Percentiles rank a stretch among this genome's conserved stretches.
phyloP scores from a whole-genome alignment of 129 eudicot genomes.

The Centaurea solstitialis region DNA sequence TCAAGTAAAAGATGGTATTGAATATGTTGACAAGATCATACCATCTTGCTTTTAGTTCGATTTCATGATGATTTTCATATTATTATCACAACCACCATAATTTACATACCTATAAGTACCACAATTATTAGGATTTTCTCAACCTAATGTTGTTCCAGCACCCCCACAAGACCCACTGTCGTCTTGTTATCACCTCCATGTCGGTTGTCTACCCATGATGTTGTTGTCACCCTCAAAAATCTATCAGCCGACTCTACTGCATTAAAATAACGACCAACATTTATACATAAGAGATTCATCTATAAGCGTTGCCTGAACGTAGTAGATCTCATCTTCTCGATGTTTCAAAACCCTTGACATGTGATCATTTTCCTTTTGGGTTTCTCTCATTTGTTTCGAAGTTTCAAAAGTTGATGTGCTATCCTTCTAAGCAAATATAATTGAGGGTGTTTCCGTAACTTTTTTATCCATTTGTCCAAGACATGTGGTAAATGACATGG shows the following conservation, averaged over 20 bases:
- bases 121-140: background rate
- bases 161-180: background rate
- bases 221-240: background rate
- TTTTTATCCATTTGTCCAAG: background rate
- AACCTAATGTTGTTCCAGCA: background rate
- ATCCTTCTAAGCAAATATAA: background rate
- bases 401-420: too few species aligned
- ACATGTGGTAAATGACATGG: background rate
- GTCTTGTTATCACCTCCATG: background rate
- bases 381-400: too few species aligned
- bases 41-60: background rate
- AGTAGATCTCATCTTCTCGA: too few species aligned
- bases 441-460: background rate
- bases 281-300: background rate
- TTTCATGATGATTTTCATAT: background rate
- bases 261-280: too few species aligned
- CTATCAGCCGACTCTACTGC: background rate
- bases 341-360: too few species aligned
- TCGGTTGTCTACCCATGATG: background rate
- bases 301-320: background rate
- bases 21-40: background rate
- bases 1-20: background rate
- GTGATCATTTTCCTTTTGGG: too few species aligned
- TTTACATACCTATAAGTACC: background rate
- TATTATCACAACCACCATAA: background rate